Conservation (phyloP, 2,329 filamentous ascomycete species). For the Nannizziopsis arthrosporioides region DNA sequence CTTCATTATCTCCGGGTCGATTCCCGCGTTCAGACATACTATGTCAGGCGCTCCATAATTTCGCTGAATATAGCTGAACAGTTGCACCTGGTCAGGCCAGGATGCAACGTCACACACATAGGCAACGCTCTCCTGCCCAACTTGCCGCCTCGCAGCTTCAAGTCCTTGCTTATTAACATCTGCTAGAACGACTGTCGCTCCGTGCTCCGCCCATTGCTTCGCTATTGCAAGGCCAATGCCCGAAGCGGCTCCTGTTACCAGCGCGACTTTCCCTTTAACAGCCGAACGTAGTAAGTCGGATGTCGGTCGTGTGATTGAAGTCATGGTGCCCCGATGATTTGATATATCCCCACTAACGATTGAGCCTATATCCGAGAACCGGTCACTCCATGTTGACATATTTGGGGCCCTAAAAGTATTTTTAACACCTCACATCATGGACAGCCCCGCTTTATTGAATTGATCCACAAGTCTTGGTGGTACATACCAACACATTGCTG, state of each 20-base stretch:
- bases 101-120: slow-evolving; percentile 3
- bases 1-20: slow-evolving; percentile 4
- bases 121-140: slow-evolving; percentile 24
- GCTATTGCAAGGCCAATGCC: slow-evolving; percentile 69
- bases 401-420: too few species aligned
- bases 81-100: slow-evolving; percentile 1
- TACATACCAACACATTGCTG: background rate
- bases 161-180: slow-evolving; percentile 60
- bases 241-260: slow-evolving; percentile 68
- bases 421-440: too few species aligned
- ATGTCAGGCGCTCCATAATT: background rate
- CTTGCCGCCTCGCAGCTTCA: slow-evolving; percentile 52
- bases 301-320: slow-evolving; percentile 2
- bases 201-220: slow-evolving; percentile 55
- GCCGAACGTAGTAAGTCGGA: slow-evolving; percentile 27
- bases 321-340: background rate
- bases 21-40: slow-evolving; percentile 1
- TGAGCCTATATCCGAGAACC: too few species aligned
- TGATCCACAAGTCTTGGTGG: too few species aligned
- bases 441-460: too few species aligned
- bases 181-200: slow-evolving; percentile 59
- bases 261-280: slow-evolving; percentile 56
- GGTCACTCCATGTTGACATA: too few species aligned
- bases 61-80: background rate
- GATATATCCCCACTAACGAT: background rate